Evolutionary conservation across 352 stramenopile species (phyloP), one percentile per base, ranked within the genome.

Genomic region (Thraustotheca clavata): DNA sequence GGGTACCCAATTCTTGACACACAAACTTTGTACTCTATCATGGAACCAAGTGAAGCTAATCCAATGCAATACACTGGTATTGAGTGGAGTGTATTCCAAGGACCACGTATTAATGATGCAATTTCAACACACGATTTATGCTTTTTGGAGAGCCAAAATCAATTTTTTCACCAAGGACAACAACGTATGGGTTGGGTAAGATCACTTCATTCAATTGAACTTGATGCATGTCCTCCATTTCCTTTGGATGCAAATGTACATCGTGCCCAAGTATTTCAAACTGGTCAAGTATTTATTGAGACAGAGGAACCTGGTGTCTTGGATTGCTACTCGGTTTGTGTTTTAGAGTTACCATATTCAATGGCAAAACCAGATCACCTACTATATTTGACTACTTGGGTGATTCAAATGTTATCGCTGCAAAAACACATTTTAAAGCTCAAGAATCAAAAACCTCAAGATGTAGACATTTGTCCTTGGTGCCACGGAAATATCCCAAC

Each of bases 41-140:
- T 90, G 40, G 68, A 76, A 49, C 82, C 84, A 7, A 89, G 79
- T 1, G 80, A 77, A 4, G 75, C 86, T 36, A 79, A 91, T 59
- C 84, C 84, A 41, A 72, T 83, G 1, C 71, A 81, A 33, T 90
- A 88, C 67, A 81, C 91, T 16, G 84, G 79, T 36, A 79, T 91
- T 66, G 89, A 94, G 69, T 91, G 83, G 84, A 86, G 76, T 6
- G 76, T 87, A 4, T 75, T 89, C 18, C 77, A 86, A n/a, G 85
- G 79, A 6, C 84, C 84, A 0, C 43, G 43, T 12, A 22, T 50
- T 29, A 80, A 62, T 57, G 89, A 88, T 69, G 87, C 76, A 2
- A 74, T 74, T 29, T 68, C 89, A 46, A 83, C 87, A 59, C 70
- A 82, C 55, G 84, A 93, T 49, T 89, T 93, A 26, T 93, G 84